phyloP scores from a whole-genome alignment of 208 protist species.

The Herpetomonas tarakana region DNA sequence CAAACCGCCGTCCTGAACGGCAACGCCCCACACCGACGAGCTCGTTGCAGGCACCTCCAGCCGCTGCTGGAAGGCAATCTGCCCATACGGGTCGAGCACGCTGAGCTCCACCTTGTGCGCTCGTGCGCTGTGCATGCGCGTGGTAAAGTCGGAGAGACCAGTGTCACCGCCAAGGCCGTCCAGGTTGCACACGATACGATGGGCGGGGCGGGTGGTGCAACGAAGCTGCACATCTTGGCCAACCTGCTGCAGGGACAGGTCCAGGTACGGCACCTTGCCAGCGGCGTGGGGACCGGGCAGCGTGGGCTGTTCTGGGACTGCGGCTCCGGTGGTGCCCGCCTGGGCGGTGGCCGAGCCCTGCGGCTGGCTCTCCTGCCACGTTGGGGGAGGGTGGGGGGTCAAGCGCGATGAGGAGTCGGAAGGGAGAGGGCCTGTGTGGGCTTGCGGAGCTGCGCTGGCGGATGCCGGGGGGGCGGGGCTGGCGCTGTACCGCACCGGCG shows the following conservation, averaged over 20 bases:
- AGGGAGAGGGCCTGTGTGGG: not conserved
- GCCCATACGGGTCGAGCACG: conserved; percentile 47
- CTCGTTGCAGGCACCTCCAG: conserved; percentile 54
- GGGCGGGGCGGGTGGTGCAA: conserved; percentile 40
- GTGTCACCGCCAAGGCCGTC: conserved; percentile 61
- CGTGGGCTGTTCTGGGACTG: not conserved
- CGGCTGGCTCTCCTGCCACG: conserved; percentile 1
- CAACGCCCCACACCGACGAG: conserved; percentile 50
- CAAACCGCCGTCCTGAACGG: conserved; percentile 55
- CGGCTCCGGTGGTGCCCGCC: not conserved
- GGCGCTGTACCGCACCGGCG: not conserved
- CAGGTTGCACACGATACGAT: conserved; percentile 68
- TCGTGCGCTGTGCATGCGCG: conserved; percentile 34
- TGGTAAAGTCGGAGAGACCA: conserved; percentile 49
- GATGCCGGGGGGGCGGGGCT: conserved; percentile 4
- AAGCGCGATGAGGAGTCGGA: not conserved
- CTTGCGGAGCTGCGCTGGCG: not conserved
- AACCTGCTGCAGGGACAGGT: conserved; percentile 47
- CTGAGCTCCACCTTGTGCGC: conserved; percentile 54
- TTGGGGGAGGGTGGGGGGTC: conserved; percentile 6
- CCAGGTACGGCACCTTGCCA: conserved; percentile 37
- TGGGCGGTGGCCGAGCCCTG: not conserved
- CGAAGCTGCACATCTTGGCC: conserved; percentile 54
- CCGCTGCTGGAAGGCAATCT: conserved; percentile 71
- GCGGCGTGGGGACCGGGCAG: not conserved